These are phyloP conservation scores for Phlebiopsis flavidoalba DNA, from an alignment of 768 basidiomycete genomes.

Conservation along the genomic window DNA sequence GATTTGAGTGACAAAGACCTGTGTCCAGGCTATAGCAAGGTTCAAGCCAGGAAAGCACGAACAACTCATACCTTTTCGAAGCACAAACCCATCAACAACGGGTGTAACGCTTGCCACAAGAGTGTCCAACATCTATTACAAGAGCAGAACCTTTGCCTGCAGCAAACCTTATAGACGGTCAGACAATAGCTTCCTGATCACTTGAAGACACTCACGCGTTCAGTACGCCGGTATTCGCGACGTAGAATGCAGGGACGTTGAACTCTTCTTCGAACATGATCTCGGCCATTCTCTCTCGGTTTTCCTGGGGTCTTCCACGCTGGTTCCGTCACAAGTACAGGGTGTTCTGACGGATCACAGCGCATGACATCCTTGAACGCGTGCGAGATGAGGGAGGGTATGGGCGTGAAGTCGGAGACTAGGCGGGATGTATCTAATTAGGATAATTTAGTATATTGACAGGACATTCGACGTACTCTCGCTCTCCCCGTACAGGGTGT, in stretches of 20 bases:
- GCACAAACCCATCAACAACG: conserved; percentile 95
- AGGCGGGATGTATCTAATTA: not conserved
- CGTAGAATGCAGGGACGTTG: conserved; percentile 91
- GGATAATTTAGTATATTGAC: not conserved
- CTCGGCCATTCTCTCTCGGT: conserved; percentile 92
- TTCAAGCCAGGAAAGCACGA: not conserved
- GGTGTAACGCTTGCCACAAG: conserved; percentile 89
- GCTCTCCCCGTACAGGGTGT: conserved; percentile 79
- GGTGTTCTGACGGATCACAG: conserved; percentile 78
- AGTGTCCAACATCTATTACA: conserved; percentile 90
- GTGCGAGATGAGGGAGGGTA: conserved; percentile 67
- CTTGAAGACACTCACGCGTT: conserved; percentile 64
- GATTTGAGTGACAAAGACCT: conserved; percentile 76
- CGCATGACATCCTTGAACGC: conserved; percentile 74
- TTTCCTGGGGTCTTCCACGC: conserved; percentile 94
- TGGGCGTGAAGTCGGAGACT: conserved; percentile 77
- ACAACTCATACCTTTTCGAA: conserved; percentile 71
- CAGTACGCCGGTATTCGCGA: conserved; percentile 90
- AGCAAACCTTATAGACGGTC: conserved; percentile 63
- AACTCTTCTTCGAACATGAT: conserved; percentile 94
- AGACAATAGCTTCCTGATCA: not conserved
- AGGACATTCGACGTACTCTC: conserved; percentile 51
- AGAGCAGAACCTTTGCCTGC: conserved; percentile 97
- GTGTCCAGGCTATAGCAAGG: not conserved
- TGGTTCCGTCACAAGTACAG: conserved; percentile 89